Percentiles rank a stretch among this genome's conserved stretches.
phyloP scores from a whole-genome alignment of 2,329 filamentous ascomycete genomes.

The Trichoderma simmonsii region DNA sequence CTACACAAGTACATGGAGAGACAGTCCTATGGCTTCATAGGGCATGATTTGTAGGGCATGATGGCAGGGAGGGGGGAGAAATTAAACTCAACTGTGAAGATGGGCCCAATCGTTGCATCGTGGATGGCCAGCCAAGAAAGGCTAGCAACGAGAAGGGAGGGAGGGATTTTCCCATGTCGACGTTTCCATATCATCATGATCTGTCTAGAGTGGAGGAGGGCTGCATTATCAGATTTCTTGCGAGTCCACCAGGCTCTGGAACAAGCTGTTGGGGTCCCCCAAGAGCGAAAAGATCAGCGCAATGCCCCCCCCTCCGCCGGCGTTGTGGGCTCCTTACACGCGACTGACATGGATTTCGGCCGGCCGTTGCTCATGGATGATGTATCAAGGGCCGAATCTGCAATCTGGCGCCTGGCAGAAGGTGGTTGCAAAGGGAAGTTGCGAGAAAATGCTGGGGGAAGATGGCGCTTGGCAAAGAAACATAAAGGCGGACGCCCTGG shows the following conservation, averaged over 20 bases:
- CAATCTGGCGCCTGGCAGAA: background rate
- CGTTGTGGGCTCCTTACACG: background rate
- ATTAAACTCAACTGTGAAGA: background rate
- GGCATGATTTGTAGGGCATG: background rate
- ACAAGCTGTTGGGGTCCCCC: background rate
- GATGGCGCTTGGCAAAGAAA: background rate
- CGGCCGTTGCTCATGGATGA: background rate
- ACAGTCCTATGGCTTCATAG: background rate
- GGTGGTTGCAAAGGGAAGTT: background rate
- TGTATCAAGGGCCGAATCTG: conserved; percentile 4
- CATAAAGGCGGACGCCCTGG: conserved; percentile 9
- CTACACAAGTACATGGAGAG: background rate
- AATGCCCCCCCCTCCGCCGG: background rate
- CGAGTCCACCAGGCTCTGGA: background rate
- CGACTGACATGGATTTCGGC: conserved; percentile 1
- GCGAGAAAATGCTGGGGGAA: background rate
- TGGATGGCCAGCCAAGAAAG: conserved; percentile 1
- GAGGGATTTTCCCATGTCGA: conserved; percentile 11
- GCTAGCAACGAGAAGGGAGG: background rate
- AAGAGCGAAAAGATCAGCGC: background rate
- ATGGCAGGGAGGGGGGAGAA: background rate
- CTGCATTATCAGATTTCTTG: background rate
- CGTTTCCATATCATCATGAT: background rate
- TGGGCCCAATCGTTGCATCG: background rate
- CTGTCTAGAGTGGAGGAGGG: background rate